Conservation (phyloP, 2,329 filamentous ascomycete genomes). For the Furcasterigmium sp. region DNA sequence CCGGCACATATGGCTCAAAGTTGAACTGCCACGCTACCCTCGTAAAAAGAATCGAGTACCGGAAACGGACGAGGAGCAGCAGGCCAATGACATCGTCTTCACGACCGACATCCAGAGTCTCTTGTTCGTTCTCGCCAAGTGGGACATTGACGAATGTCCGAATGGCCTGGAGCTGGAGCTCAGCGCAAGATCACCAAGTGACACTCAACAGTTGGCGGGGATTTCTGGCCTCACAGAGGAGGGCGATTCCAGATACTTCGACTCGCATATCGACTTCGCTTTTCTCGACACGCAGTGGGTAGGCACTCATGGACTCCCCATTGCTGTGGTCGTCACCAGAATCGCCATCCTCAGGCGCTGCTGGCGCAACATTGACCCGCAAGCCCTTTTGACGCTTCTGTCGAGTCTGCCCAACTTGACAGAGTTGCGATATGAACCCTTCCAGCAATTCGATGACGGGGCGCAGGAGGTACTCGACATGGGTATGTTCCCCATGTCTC, state of each 20-base stretch:
- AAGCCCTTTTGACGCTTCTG: slow-evolving; percentile 13
- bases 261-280: slow-evolving; percentile 16
- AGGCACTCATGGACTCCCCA: slow-evolving; percentile 14
- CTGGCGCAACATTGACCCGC: slow-evolving; percentile 15
- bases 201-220: slow-evolving; percentile 13
- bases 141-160: slow-evolving; percentile 9
- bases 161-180: slow-evolving; percentile 17
- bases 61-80: slow-evolving; percentile 17
- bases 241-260: slow-evolving; percentile 17
- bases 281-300: slow-evolving; percentile 12
- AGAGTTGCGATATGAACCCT: slow-evolving; percentile 14
- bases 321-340: slow-evolving; percentile 12
- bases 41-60: slow-evolving; percentile 10
- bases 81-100: slow-evolving; percentile 18
- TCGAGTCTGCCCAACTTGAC: slow-evolving; percentile 13
- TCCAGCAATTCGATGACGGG: slow-evolving; percentile 13
- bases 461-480: slow-evolving; percentile 12
- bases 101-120: slow-evolving; percentile 16
- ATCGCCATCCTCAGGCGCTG: slow-evolving; percentile 14
- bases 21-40: slow-evolving; percentile 16
- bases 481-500: slow-evolving; percentile 2
- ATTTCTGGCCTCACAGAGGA: slow-evolving; percentile 15
- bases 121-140: slow-evolving; percentile 16
- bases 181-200: slow-evolving; percentile 15
- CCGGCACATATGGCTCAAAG: slow-evolving; percentile 13